A percentile compares a stretch with the other conserved stretches of the same genome.
Evolutionary conservation across 1,284 basidiomycete genomes (phyloP).

Genomic region (Irpex sp.): DNA sequence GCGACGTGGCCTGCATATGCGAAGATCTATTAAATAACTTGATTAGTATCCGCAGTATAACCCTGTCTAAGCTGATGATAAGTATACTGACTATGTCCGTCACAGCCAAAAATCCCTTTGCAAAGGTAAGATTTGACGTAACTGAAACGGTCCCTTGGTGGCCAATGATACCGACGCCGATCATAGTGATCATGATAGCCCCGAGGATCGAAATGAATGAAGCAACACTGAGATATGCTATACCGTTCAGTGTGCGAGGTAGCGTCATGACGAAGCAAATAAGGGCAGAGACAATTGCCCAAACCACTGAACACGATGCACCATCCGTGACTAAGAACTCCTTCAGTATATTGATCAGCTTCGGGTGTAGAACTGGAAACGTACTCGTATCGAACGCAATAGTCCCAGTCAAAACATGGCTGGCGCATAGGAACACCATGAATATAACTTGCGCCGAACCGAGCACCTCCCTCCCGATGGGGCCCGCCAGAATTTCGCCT

Average conservation of each 20-base stretch:
- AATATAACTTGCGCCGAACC: constrained; percentile 45
- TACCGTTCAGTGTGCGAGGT: constrained; percentile 26
- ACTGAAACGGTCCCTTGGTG: constrained; percentile 35
- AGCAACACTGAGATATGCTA: constrained; percentile 26
- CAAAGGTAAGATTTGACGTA: constrained; percentile 37
- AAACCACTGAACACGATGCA: constrained; percentile 27
- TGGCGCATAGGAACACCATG: constrained; percentile 34
- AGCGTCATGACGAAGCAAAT: constrained; percentile 25
- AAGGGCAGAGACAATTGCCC: constrained; percentile 24
- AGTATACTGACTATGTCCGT: constrained; percentile 40
- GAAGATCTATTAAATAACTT: constrained; percentile 35
- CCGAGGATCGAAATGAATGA: constrained; percentile 31
- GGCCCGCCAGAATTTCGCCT: constrained; percentile 46
- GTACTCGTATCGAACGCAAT: constrained; percentile 30
- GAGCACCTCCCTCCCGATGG: constrained; percentile 42
- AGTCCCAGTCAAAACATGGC: constrained; percentile 27
- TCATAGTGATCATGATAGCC: constrained; percentile 42
- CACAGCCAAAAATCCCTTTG: constrained; percentile 46
- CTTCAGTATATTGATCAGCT: no score
- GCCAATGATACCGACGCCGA: constrained; percentile 44
- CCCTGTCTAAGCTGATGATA: no score
- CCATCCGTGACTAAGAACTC: constrained; percentile 20
- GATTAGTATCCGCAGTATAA: no score
- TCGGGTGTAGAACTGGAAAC: background rate
- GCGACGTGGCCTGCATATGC: constrained; percentile 45